Percentiles rank a stretch among this genome's conserved stretches.
Conservation (phyloP, 2,329 filamentous ascomycete genomes). For the Grosmannia clavigera region DNA sequence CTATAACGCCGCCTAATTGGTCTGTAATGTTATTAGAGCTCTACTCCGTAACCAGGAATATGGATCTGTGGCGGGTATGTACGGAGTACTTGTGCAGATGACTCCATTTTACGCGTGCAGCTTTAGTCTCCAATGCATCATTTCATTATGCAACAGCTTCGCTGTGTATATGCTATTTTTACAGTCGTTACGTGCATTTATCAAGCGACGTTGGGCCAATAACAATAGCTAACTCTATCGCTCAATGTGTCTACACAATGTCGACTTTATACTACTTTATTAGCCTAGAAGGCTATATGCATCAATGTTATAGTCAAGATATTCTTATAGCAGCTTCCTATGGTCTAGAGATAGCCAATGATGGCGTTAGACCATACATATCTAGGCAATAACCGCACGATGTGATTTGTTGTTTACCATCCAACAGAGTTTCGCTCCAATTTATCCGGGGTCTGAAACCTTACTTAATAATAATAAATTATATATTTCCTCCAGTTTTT, state of each 20-base stretch:
- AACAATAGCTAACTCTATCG: not conserved
- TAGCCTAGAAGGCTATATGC: no score
- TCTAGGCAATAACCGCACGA: not conserved
- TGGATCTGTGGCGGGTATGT: not conserved
- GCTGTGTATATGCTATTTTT: not conserved
- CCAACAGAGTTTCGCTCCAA: not conserved
- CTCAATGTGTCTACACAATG: no score
- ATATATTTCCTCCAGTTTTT: not conserved
- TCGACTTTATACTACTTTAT: no score
- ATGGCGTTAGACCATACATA: no score
- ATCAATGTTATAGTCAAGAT: no score
- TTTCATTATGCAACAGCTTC: not conserved
- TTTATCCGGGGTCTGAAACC: not conserved
- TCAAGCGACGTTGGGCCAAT: not conserved
- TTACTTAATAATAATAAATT: not conserved
- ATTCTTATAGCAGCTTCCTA: no score
- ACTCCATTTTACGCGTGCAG: not conserved
- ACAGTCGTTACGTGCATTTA: not conserved
- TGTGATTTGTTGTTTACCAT: not conserved
- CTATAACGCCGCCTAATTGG: not conserved
- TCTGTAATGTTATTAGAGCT: not conserved
- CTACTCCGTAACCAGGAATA: not conserved
- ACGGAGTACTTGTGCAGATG: not conserved
- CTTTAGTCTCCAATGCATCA: not conserved
- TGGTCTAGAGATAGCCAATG: no score